phyloP scores from a whole-genome alignment of 2,329 filamentous ascomycete species.

The Ophiostoma ulmi region DNA sequence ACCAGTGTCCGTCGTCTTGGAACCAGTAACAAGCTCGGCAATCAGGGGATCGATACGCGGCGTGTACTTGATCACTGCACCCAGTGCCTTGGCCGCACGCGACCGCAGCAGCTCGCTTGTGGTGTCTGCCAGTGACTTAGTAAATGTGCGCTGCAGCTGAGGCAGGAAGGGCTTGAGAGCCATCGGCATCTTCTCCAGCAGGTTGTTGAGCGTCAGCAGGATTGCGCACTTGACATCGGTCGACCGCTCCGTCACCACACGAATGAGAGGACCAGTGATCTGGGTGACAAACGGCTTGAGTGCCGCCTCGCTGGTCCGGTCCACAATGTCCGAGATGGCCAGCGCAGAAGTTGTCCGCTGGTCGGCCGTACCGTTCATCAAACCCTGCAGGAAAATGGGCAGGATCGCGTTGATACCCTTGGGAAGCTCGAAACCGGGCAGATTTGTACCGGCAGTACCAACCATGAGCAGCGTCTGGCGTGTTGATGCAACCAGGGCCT shows the following conservation, averaged over 20 bases:
- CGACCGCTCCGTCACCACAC: slow-evolving; percentile 93
- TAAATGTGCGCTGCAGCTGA: slow-evolving; percentile 93
- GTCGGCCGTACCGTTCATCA: slow-evolving; percentile 93
- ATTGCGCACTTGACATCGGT: slow-evolving; percentile 96
- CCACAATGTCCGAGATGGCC: slow-evolving; percentile 91
- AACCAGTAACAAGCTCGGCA: slow-evolving; percentile 85
- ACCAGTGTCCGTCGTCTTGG: slow-evolving; percentile 79
- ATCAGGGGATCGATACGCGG: slow-evolving; percentile 94
- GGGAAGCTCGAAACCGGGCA: slow-evolving; percentile 83
- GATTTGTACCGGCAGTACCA: slow-evolving; percentile 75
- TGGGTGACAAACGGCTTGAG: slow-evolving; percentile 94
- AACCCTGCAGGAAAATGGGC: slow-evolving; percentile 93
- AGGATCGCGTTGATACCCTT: slow-evolving; percentile 97
- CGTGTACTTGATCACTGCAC: slow-evolving; percentile 91
- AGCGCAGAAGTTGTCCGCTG: slow-evolving; percentile 88
- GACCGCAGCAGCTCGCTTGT: slow-evolving; percentile 83
- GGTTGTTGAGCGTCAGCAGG: slow-evolving; percentile 85
- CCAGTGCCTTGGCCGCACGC: slow-evolving; percentile 86
- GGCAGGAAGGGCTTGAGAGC: slow-evolving; percentile 96
- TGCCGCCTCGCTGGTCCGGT: slow-evolving; percentile 80
- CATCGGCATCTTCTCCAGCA: slow-evolving; percentile 92
- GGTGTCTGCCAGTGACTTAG: slow-evolving; percentile 88
- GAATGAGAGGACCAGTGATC: slow-evolving; percentile 94
- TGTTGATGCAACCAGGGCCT: slow-evolving; percentile 79
- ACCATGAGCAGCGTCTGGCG: slow-evolving; percentile 81